phyloP scores from a whole-genome alignment of 1,284 basidiomycete genomes.

The Phellopilus nigrolimitatus region DNA sequence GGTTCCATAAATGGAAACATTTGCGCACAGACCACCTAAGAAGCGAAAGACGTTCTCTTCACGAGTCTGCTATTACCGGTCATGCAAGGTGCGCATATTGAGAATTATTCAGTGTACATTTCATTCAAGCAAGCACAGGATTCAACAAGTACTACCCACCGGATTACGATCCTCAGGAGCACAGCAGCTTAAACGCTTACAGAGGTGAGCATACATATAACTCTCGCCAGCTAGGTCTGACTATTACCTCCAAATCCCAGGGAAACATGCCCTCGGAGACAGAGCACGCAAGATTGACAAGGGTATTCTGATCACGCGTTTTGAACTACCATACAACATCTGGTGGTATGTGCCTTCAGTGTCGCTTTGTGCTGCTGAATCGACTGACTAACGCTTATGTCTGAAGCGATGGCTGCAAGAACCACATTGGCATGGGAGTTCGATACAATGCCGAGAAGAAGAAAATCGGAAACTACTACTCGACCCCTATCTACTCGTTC shows the following conservation, averaged over 20 bases:
- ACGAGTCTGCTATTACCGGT: too few relatives aligned
- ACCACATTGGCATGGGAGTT: slow-evolving; percentile 94
- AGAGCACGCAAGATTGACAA: slow-evolving; percentile 90
- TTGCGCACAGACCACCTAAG: slow-evolving; percentile 11
- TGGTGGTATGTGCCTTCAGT: slow-evolving; percentile 74
- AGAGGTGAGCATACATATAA: slow-evolving; percentile 43
- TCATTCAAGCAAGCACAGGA: slow-evolving; percentile 35
- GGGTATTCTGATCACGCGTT: slow-evolving; percentile 90
- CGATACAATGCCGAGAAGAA: slow-evolving; percentile 99
- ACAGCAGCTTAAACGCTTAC: slow-evolving; percentile 78
- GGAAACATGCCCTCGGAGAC: slow-evolving; percentile 91
- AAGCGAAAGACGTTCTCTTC: too few relatives aligned
- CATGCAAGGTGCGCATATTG: slow-evolving; percentile 7
- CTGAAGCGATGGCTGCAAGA: slow-evolving; percentile 79
- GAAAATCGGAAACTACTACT: slow-evolving; percentile 93
- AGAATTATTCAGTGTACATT: neutral
- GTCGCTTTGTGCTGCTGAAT: neutral
- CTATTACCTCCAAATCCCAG: slow-evolving; percentile 42
- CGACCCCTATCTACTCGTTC: slow-evolving; percentile 92
- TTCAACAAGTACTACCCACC: slow-evolving; percentile 95
- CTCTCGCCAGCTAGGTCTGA: slow-evolving; percentile 13
- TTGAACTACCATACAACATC: slow-evolving; percentile 94
- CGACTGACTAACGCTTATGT: neutral
- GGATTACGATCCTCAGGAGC: slow-evolving; percentile 80
- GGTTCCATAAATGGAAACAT: neutral